Evolutionary conservation across 495 filamentous ascomycete species (phyloP).

Genomic region (Penicillium angulare): DNA sequence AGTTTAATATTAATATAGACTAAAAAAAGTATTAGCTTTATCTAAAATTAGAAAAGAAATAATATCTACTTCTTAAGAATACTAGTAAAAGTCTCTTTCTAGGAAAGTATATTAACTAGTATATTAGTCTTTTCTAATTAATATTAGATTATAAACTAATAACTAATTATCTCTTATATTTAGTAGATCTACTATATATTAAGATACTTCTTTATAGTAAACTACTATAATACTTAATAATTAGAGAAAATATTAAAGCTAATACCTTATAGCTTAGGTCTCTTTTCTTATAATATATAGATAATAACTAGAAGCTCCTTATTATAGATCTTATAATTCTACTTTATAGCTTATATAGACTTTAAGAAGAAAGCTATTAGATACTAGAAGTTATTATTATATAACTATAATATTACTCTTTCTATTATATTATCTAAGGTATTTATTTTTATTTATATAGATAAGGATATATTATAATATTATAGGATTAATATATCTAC

Average conservation of each 20-base stretch:
- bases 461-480: slow-evolving; percentile 7
- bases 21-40: too few species aligned
- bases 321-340: slow-evolving; percentile 34
- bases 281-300: slow-evolving; percentile 24
- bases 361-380: slow-evolving; percentile 29
- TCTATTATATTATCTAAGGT: slow-evolving; percentile 1
- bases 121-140: too few species aligned
- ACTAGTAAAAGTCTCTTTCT: too few species aligned
- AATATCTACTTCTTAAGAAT: too few species aligned
- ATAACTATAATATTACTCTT: too few species aligned
- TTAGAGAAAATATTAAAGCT: slow-evolving; percentile 12
- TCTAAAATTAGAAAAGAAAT: too few species aligned
- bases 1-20: too few species aligned
- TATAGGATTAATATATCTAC: background rate
- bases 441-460: slow-evolving; percentile 14
- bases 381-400: too few species aligned
- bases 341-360: slow-evolving; percentile 21
- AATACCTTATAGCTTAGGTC: slow-evolving; percentile 19
- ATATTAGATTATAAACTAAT: too few species aligned
- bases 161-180: too few species aligned
- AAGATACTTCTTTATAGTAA: slow-evolving; percentile 17
- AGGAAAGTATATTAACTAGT: too few species aligned
- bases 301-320: slow-evolving; percentile 30
- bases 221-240: slow-evolving; percentile 18
- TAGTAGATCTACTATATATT: slow-evolving; percentile 12